Conservation (phyloP, 2,329 filamentous ascomycete species). For the Pochonia chlamydosporia region DNA sequence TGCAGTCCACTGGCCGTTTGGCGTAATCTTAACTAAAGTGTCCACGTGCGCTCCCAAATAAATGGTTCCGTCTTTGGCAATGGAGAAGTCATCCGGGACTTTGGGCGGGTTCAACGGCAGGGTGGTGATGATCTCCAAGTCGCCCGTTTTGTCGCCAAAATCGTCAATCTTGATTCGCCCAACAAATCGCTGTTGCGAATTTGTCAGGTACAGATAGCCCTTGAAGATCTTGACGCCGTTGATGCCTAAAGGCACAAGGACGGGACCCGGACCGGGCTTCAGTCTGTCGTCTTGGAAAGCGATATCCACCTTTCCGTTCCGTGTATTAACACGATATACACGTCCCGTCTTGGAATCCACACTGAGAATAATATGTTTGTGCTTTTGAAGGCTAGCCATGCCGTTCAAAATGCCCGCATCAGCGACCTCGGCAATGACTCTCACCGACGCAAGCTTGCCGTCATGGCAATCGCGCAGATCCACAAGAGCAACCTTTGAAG, state of each 20-base stretch:
- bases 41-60: constrained; percentile 8
- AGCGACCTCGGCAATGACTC: constrained; percentile 7
- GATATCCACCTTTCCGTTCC: constrained; percentile 10
- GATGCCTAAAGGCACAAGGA: constrained; percentile 12
- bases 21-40: constrained; percentile 2
- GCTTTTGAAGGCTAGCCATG: constrained; percentile 12
- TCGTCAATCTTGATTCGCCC: constrained; percentile 10
- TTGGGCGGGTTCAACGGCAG: constrained; percentile 2
- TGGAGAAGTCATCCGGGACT: constrained; percentile 12
- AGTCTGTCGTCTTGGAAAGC: constrained; percentile 10
- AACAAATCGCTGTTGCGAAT: constrained; percentile 10
- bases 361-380: constrained; percentile 13
- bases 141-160: constrained; percentile 1
- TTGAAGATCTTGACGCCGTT: constrained; percentile 13
- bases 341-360: constrained; percentile 14
- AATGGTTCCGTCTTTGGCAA: constrained; percentile 10
- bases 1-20: background rate
- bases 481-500: constrained; percentile 10
- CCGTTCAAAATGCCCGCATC: constrained; percentile 15
- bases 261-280: background rate
- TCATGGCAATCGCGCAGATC: constrained; percentile 4
- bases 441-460: constrained; percentile 1
- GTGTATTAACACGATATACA: constrained; percentile 12
- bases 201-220: constrained; percentile 17
- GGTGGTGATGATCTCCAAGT: constrained; percentile 8